Evolutionary conservation across 2,329 filamentous ascomycete genomes (phyloP), one percentile per base, ranked within the genome.

Genomic region (Anthostomella pinea): DNA sequence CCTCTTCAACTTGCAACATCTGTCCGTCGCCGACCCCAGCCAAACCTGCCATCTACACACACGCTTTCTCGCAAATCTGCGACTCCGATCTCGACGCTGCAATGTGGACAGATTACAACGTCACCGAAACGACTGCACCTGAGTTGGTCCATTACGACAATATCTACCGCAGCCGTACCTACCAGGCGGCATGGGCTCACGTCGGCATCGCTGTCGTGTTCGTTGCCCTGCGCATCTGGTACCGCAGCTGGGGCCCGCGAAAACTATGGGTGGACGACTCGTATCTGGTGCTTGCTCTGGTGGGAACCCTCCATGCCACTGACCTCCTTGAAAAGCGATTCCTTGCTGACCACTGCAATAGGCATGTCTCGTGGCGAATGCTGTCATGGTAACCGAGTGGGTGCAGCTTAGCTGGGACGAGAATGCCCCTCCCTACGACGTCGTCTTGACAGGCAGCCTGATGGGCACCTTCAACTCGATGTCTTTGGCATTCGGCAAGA

Each of bases 381-480:
- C 17, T 9, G 6, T 27, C 9, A 9, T 45, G n/a, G 20, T 41
- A n/a, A 34, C 44, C 47, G 15, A 36, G 42, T 41, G 5, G n/a
- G n/a, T n/a, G n/a, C n/a, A n/a, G n/a, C n/a, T n/a, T n/a, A n/a
- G n/a, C n/a, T n/a, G n/a, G n/a, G n/a, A n/a, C n/a, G n/a, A n/a
- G n/a, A n/a, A n/a, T n/a, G n/a, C n/a, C n/a, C n/a, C n/a, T n/a
- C n/a, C n/a, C n/a, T n/a, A n/a, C n/a, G n/a, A n/a, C n/a, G n/a
- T n/a, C n/a, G n/a, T n/a, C n/a, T n/a, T 52, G 33, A 37, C 22
- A 6, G 40, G 43, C 13, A 43, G 42, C 16, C 24, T 52, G 2
- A 41, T 48, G 34, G 42, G 45, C 4, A 14, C 42, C 22, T 45
- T 46, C 33, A 52, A 49, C 29, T 37, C 49, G 3, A 19, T 48